Conservation (phyloP, 176 grass and related monocot species). For the Eragrostis nindensis region DNA sequence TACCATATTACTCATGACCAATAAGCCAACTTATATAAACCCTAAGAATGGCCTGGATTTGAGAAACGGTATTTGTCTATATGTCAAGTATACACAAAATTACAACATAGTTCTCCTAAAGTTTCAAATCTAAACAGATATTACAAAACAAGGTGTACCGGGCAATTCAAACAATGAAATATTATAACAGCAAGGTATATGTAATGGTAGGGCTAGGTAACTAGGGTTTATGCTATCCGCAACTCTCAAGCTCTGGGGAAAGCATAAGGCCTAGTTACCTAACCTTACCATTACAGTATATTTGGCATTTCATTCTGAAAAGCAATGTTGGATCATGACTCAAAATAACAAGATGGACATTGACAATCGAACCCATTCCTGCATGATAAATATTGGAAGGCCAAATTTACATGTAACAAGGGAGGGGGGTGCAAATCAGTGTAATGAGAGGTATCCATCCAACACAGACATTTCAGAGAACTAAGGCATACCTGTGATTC, state of each 20-base stretch:
- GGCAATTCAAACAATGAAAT: not conserved
- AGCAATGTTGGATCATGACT: not conserved
- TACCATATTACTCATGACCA: not conserved
- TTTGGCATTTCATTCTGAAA: constrained; percentile 27
- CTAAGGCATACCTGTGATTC: constrained; percentile 71
- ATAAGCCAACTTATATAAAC: not conserved
- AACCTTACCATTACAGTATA: not conserved
- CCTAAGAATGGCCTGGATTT: not conserved
- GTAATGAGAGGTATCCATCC: not conserved
- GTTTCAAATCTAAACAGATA: not conserved
- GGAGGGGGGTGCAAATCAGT: not conserved
- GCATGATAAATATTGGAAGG: constrained; percentile 15
- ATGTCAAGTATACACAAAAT: not conserved
- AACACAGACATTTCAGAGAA: not conserved
- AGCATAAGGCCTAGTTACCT: not conserved
- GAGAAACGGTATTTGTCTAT: not conserved
- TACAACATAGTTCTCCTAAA: not conserved
- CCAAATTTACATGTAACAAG: not conserved
- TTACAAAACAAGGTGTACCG: not conserved
- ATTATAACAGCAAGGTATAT: no score
- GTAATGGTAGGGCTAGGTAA: no score
- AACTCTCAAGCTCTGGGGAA: not conserved
- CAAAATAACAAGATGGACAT: constrained; percentile 15
- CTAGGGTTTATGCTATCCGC: no score
- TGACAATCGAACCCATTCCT: not conserved